phyloP scores from a whole-genome alignment of 257 asterid genomes.

The Anisodus tanguticus region DNA sequence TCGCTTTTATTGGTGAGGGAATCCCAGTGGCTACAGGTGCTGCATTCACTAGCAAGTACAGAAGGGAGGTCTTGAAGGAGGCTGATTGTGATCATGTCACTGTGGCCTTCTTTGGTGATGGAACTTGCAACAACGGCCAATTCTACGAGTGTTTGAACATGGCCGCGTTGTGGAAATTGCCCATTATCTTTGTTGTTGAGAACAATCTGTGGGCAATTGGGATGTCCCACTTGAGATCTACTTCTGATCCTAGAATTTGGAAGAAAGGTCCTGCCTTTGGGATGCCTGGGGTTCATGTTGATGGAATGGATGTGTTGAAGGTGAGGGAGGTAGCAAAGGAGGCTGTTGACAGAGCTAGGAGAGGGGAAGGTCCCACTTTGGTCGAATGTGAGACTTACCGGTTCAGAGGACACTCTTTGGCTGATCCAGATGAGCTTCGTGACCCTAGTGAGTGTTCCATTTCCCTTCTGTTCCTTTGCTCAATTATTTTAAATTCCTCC shows the following conservation, averaged over 20 bases:
- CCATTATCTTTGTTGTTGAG: conserved; percentile 92
- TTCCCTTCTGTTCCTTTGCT: background rate
- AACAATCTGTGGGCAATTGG: conserved; percentile 99
- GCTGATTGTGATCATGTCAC: conserved; percentile 87
- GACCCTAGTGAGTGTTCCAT: conserved; percentile 72
- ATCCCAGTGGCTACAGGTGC: conserved; percentile 97
- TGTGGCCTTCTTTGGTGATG: conserved; percentile 91
- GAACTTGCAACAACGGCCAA: conserved; percentile 95
- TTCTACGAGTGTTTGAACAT: conserved; percentile 98
- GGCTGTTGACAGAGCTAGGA: conserved; percentile 86
- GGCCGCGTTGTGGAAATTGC: conserved; percentile 98
- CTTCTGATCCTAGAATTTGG: conserved; percentile 95
- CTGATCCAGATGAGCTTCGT: conserved; percentile 99
- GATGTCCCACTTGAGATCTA: conserved; percentile 96
- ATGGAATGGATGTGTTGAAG: conserved; percentile 98
- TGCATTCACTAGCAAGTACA: conserved; percentile 86
- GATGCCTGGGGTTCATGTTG: conserved; percentile 97
- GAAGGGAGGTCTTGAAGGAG: conserved; percentile 82
- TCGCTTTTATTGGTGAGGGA: conserved; percentile 97
- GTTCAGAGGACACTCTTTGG: conserved; percentile 98
- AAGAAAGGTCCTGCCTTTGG: conserved; percentile 99
- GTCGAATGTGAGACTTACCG: conserved; percentile 95
- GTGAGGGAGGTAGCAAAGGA: conserved; percentile 96
- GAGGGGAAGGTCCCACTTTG: conserved; percentile 97
- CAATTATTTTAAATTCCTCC: conserved; percentile 9